Evolutionary conservation across 139 green algal genomes (phyloP).

Genomic region (Closterium sp.): DNA sequence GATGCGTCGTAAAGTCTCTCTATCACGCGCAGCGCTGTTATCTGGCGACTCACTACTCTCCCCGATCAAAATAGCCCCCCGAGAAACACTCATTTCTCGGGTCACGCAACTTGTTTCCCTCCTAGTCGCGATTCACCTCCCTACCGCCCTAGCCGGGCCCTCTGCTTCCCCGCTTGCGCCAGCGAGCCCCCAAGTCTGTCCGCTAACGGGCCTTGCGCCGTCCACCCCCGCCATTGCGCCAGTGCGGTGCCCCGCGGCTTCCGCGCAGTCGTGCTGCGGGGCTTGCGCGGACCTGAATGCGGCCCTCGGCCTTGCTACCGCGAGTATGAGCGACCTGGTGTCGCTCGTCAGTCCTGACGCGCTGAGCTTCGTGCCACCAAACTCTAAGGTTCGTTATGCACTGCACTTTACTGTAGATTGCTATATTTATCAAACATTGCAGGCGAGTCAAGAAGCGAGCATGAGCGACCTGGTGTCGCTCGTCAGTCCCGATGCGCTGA

Average conservation of each 20-base stretch:
- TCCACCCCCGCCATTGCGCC: neutral
- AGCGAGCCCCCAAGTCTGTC: neutral
- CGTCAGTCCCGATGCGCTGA: neutral
- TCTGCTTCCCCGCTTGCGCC: neutral
- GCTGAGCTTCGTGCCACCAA: neutral
- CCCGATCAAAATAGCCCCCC: too few species aligned
- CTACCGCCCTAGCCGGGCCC: neutral
- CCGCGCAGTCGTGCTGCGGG: neutral
- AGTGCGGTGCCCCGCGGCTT: neutral
- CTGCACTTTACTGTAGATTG: neutral
- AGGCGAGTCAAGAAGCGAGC: too few species aligned
- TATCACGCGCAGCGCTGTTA: neutral
- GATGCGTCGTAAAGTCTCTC: neutral
- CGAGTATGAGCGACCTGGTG: neutral
- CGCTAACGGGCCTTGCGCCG: neutral
- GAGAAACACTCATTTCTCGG: neutral
- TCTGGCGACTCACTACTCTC: neutral
- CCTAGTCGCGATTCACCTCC: neutral
- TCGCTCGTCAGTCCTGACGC: neutral
- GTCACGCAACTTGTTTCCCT: neutral
- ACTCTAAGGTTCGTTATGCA: neutral
- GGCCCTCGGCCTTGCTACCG: neutral
- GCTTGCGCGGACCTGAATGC: neutral
- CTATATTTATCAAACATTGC: too few species aligned
- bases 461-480: neutral